These are phyloP conservation scores for Umbelopsis sp. DNA, from an alignment of 192 early-diverging fungal genomes.

Conservation along the genomic window DNA sequence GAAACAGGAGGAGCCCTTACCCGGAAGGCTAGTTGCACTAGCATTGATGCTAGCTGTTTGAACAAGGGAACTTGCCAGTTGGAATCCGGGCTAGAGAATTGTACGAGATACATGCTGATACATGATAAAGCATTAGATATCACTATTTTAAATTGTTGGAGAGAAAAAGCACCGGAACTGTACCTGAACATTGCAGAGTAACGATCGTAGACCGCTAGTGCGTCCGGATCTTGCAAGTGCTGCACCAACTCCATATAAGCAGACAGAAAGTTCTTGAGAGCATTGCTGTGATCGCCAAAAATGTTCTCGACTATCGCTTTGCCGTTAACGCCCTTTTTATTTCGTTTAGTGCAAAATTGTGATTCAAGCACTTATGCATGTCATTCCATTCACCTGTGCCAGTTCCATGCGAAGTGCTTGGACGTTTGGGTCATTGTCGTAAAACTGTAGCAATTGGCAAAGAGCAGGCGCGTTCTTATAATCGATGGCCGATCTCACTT, in stretches of 20 bases:
- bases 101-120: conserved; percentile 6
- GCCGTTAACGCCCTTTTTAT: background rate
- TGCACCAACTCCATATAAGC: conserved; percentile 4
- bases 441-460: background rate
- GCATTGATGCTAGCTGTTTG: conserved; percentile 7
- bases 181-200: conserved; percentile 26
- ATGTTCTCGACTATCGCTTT: background rate
- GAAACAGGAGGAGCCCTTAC: background rate
- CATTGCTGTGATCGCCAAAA: conserved; percentile 2
- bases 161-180: conserved; percentile 20
- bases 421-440: background rate
- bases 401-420: conserved; percentile 20
- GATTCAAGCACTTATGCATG: background rate
- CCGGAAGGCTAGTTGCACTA: conserved; percentile 25
- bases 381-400: background rate
- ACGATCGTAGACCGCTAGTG: background rate
- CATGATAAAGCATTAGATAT: background rate
- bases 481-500: conserved; percentile 7
- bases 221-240: conserved; percentile 13
- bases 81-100: conserved; percentile 3
- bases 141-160: background rate
- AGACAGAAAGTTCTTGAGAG: conserved; percentile 14
- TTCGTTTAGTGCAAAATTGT: background rate
- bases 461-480: conserved; percentile 11
- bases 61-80: conserved; percentile 29